phyloP scores from a whole-genome alignment of 306 rosid species.

The Nissolia schottii region DNA sequence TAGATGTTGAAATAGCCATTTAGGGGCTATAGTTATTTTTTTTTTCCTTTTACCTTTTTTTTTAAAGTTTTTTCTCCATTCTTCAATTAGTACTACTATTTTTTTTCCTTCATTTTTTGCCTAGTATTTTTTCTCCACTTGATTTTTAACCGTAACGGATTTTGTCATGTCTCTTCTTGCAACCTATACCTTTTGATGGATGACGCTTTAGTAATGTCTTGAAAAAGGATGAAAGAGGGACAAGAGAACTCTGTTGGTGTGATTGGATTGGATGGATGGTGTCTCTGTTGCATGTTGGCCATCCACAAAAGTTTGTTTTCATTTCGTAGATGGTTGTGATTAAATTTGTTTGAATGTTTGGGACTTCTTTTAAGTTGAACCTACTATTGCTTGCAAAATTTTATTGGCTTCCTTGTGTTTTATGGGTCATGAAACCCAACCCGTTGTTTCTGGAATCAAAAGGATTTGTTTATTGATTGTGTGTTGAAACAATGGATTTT shows the following conservation, averaged over 20 bases:
- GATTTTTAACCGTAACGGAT: constrained; percentile 19
- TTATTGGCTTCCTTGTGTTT: constrained; percentile 27
- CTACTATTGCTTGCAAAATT: constrained; percentile 30
- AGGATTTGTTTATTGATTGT: constrained; percentile 15
- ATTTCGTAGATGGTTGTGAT: constrained; percentile 44
- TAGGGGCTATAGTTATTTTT: constrained; percentile 25
- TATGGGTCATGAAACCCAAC: constrained; percentile 32
- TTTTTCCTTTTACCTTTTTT: not conserved
- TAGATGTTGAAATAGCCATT: constrained; percentile 27
- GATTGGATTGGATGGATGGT: constrained; percentile 60
- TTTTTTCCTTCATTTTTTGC: not conserved
- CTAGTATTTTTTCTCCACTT: not conserved
- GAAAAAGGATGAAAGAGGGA: constrained; percentile 41
- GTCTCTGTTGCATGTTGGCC: constrained; percentile 51
- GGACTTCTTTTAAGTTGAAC: constrained; percentile 35
- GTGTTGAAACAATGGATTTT: constrained; percentile 8
- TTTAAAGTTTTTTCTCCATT: not conserved
- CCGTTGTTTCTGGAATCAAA: constrained; percentile 35
- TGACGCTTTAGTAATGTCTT: constrained; percentile 46
- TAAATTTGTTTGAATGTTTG: constrained; percentile 57
- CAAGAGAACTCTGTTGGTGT: constrained; percentile 35
- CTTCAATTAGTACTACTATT: not conserved
- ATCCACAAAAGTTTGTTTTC: constrained; percentile 41
- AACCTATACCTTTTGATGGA: constrained; percentile 50
- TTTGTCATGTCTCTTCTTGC: constrained; percentile 29